Evolutionary conservation across 257 asterid species (phyloP).

Genomic region (Verbena officinalis): DNA sequence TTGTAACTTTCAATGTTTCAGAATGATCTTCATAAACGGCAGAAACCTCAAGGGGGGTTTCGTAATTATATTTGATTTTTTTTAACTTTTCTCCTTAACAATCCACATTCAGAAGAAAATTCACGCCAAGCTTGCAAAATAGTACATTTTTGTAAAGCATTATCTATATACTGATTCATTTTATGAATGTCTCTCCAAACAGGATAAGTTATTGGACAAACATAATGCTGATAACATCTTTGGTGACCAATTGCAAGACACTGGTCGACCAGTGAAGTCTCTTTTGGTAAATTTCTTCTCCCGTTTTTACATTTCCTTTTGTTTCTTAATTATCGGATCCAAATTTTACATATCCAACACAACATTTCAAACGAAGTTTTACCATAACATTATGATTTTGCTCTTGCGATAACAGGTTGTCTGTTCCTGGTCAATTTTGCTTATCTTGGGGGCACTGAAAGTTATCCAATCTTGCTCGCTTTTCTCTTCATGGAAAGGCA

Average conservation of each 20-base stretch:
- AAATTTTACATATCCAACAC: no score
- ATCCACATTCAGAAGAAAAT: background rate
- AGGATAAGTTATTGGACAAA: constrained; percentile 83
- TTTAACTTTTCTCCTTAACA: background rate
- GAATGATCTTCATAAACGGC: no score
- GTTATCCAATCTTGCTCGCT: constrained; percentile 57
- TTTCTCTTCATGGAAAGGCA: constrained; percentile 84
- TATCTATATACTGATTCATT: background rate
- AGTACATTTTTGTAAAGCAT: background rate
- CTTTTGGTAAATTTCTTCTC: constrained; percentile 55
- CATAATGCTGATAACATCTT: constrained; percentile 66
- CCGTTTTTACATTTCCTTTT: background rate
- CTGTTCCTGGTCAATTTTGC: constrained; percentile 68
- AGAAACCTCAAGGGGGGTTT: no score
- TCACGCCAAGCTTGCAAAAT: no score
- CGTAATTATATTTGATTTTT: no score
- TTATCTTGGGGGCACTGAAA: constrained; percentile 58
- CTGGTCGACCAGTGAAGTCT: constrained; percentile 80
- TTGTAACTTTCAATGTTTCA: no score
- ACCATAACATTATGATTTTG: background rate
- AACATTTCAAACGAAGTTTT: no score
- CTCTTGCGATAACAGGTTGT: constrained; percentile 59
- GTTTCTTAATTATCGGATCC: no score
- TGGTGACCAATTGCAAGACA: constrained; percentile 60
- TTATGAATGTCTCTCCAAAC: constrained; percentile 25